Conservation (phyloP, 805 yeast species). For the Lipomyces kockii region DNA sequence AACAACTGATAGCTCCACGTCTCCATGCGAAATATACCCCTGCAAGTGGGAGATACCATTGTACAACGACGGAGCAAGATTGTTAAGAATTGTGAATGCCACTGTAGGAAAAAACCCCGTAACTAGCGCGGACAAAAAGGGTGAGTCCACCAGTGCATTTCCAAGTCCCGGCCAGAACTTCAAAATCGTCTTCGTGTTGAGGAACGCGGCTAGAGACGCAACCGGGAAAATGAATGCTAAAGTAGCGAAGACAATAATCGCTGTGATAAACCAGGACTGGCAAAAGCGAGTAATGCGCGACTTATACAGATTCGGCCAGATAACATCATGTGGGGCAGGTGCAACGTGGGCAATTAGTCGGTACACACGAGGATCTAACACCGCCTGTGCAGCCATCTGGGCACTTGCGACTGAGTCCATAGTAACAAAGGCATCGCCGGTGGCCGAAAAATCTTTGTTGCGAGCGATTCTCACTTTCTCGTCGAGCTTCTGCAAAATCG, state of each 20-base stretch:
- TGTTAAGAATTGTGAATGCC: slow-evolving; percentile 81
- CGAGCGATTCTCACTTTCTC: slow-evolving; percentile 69
- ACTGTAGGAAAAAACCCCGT: slow-evolving; percentile 92
- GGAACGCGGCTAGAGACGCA: slow-evolving; percentile 77
- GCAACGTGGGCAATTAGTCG: slow-evolving; percentile 82
- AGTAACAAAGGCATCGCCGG: slow-evolving; percentile 91
- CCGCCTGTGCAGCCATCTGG: slow-evolving; percentile 95
- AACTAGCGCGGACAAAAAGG: slow-evolving; percentile 76
- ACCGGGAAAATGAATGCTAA: slow-evolving; percentile 82
- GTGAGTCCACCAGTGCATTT: slow-evolving; percentile 61
- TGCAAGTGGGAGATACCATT: slow-evolving; percentile 81
- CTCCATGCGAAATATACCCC: slow-evolving; percentile 90
- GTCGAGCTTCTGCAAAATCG: slow-evolving; percentile 70
- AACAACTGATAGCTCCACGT: slow-evolving; percentile 86
- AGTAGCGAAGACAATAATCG: slow-evolving; percentile 69
- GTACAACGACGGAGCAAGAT: slow-evolving; percentile 81
- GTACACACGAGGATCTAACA: slow-evolving; percentile 85
- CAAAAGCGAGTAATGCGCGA: slow-evolving; percentile 72
- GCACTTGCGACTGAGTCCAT: slow-evolving; percentile 96
- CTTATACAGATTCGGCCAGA: slow-evolving; percentile 88
- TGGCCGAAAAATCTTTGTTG: slow-evolving; percentile 70
- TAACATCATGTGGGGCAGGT: slow-evolving; percentile 94
- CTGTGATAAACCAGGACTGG: slow-evolving; percentile 66
- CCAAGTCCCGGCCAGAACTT: slow-evolving; percentile 86
- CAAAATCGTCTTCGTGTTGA: slow-evolving; percentile 76